Conservation (phyloP, 805 yeast species). For the Priceomyces haplophilus region DNA sequence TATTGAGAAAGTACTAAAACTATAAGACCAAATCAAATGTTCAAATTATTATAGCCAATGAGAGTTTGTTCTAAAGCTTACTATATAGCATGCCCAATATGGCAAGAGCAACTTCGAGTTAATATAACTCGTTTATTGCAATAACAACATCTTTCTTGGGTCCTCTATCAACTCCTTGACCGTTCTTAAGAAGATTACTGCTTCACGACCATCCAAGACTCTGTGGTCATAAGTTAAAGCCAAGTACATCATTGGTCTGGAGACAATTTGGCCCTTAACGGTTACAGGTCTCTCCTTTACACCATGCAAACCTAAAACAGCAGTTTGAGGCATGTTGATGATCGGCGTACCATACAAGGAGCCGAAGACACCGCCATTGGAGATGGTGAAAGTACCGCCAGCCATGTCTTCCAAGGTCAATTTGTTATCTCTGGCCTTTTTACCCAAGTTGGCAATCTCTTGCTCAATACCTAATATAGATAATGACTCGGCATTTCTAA, state of each 20-base stretch:
- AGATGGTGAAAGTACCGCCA: conserved; percentile 98
- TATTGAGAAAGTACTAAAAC: too few species aligned
- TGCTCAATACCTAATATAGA: conserved; percentile 85
- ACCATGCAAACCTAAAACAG: conserved; percentile 96
- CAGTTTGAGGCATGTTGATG: conserved; percentile 97
- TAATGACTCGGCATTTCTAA: conserved; percentile 92
- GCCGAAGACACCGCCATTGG: conserved; percentile 99
- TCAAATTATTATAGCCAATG: too few species aligned
- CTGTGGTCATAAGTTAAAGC: conserved; percentile 99
- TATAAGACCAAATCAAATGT: too few species aligned
- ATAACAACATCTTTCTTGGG: conserved; percentile 91
- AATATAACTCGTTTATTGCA: conserved; percentile 12
- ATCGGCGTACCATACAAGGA: conserved; percentile 98
- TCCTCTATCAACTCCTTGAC: conserved; percentile 97
- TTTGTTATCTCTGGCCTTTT: conserved; percentile 95
- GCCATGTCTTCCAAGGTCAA: conserved; percentile 97
- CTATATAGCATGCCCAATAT: too few species aligned
- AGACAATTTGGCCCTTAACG: conserved; percentile 90
- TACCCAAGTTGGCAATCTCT: conserved; percentile 77
- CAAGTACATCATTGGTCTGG: conserved; percentile 99
- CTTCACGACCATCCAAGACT: conserved; percentile 97
- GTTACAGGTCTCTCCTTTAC: conserved; percentile 97
- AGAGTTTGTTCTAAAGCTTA: too few species aligned
- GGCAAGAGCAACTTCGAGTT: too few species aligned
- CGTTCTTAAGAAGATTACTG: conserved; percentile 93